Evolutionary conservation across 495 filamentous ascomycete genomes (phyloP).

Genomic region (Pyronema omphalodes): DNA sequence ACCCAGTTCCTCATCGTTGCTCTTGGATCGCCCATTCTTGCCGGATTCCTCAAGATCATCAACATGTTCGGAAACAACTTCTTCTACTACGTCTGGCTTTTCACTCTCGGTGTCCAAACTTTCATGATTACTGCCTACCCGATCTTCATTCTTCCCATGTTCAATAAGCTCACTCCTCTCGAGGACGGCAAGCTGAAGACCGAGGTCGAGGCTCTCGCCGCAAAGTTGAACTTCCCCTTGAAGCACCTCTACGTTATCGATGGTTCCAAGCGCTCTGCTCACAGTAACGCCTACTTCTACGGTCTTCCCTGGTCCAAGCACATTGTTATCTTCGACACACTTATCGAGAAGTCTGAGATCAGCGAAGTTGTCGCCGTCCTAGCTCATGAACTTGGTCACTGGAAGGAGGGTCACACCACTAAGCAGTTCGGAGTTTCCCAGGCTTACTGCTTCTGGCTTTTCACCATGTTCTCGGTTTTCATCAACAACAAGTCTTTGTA

Average conservation of each 20-base stretch:
- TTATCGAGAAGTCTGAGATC: constrained; percentile 82
- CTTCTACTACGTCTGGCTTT: constrained; percentile 96
- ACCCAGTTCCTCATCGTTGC: constrained; percentile 61
- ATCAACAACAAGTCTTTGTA: constrained; percentile 88
- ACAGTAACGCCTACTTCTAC: constrained; percentile 97
- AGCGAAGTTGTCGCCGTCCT: constrained; percentile 89
- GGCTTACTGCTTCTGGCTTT: constrained; percentile 93
- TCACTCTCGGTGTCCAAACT: constrained; percentile 68
- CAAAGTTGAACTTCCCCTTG: constrained; percentile 75
- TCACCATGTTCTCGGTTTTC: constrained; percentile 88
- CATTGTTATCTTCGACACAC: constrained; percentile 95
- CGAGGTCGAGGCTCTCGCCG: constrained; percentile 66
- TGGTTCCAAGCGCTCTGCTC: constrained; percentile 88
- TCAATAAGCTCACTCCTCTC: constrained; percentile 94
- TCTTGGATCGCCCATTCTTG: constrained; percentile 69
- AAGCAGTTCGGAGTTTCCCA: constrained; percentile 78
- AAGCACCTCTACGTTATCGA: constrained; percentile 88
- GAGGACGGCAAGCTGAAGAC: constrained; percentile 73
- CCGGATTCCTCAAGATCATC: constrained; percentile 76
- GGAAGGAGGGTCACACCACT: constrained; percentile 87
- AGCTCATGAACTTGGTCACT: constrained; percentile 90
- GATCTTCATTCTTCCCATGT: constrained; percentile 79
- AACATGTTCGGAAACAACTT: constrained; percentile 80
- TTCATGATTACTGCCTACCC: constrained; percentile 94
- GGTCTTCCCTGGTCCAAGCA: constrained; percentile 99